phyloP scores from a whole-genome alignment of 345 rosid genomes.

The Angophora floribunda region DNA sequence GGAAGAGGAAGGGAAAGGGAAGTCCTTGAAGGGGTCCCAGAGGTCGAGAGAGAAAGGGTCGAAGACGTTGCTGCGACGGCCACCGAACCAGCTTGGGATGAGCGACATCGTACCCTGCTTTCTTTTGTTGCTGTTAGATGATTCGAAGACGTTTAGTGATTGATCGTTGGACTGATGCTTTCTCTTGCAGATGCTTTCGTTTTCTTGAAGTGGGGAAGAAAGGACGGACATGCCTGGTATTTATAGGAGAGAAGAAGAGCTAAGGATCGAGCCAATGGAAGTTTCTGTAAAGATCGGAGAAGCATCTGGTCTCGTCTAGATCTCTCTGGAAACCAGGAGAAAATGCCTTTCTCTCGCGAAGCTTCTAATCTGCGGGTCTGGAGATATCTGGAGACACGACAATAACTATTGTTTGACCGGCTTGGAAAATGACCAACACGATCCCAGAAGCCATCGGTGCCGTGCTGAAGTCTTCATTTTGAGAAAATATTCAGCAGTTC shows the following conservation, averaged over 20 bases:
- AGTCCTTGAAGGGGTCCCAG: constrained; percentile 9
- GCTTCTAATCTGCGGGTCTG: neutral
- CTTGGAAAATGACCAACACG: neutral
- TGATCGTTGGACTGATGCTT: rapidly evolving
- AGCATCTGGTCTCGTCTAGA: neutral
- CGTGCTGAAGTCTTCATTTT: neutral
- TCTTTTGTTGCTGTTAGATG: neutral
- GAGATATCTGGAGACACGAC: neutral
- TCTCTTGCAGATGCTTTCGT: neutral
- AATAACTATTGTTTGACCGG: neutral
- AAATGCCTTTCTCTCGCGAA: neutral
- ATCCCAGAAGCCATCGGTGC: neutral
- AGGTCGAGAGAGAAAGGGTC: constrained; percentile 16
- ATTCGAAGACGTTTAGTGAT: neutral
- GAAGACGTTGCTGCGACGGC: constrained; percentile 1
- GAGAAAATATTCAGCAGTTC: too few relatives aligned
- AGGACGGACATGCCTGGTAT: neutral
- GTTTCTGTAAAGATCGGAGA: neutral
- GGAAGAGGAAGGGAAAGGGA: neutral
- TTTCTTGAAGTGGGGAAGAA: rapidly evolving
- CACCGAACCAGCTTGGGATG: constrained; percentile 5
- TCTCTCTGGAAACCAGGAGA: neutral
- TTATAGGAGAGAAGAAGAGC: neutral
- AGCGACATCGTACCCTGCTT: neutral
- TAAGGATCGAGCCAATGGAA: neutral